phyloP scores from a whole-genome alignment of 106 monocot genomes.

The Dendrobium nobile region DNA sequence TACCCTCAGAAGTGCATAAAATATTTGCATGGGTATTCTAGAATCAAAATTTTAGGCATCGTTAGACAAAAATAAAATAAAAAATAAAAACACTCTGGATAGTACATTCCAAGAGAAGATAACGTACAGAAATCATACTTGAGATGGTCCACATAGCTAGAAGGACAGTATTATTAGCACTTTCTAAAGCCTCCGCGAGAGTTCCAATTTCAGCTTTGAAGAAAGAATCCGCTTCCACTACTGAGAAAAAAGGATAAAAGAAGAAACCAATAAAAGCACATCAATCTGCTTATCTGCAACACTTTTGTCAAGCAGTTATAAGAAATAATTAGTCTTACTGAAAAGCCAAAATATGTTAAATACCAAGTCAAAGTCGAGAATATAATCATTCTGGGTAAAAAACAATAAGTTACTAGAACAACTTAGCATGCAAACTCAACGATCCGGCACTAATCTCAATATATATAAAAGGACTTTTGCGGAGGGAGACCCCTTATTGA shows the following conservation, averaged over 20 bases:
- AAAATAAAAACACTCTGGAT: neutral
- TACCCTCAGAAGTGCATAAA: conserved; percentile 38
- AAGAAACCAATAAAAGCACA: neutral
- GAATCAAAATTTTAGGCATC: conserved; percentile 9
- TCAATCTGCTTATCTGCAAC: neutral
- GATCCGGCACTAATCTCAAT: neutral
- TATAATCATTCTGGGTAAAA: neutral
- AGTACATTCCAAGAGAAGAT: neutral
- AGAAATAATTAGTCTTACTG: neutral
- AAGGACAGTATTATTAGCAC: conserved; percentile 76
- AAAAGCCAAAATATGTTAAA: neutral
- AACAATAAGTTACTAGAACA: neutral
- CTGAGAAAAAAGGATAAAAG: conserved; percentile 26
- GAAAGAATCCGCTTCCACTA: conserved; percentile 75
- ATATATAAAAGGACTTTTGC: neutral
- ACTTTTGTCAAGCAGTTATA: neutral
- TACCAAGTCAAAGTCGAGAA: neutral
- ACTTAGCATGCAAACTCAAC: neutral
- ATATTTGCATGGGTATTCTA: conserved; percentile 51
- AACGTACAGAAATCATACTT: conserved; percentile 60
- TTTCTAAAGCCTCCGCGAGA: conserved; percentile 82
- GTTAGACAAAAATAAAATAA: conserved; percentile 8
- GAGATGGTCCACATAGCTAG: conserved; percentile 61
- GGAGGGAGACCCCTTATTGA: too few species aligned
- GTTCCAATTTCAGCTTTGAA: conserved; percentile 71